phyloP scores from a whole-genome alignment of 345 rosid species.

The Murraya koenigii region DNA sequence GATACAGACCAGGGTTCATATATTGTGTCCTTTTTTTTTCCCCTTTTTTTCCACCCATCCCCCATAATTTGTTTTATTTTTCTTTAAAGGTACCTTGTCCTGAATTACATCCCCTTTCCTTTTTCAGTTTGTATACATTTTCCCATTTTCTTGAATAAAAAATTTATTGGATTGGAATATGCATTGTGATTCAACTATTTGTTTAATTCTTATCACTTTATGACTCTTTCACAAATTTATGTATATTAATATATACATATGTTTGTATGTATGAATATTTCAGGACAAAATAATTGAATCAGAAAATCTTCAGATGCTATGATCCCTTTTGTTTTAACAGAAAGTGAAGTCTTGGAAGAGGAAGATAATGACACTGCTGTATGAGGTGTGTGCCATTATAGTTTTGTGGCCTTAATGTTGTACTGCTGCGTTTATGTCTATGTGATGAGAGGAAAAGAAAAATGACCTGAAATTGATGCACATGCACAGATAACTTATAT shows the following conservation, averaged over 20 bases:
- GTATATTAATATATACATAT: neutral
- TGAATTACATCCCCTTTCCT: neutral
- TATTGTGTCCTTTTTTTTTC: neutral
- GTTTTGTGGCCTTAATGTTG: neutral
- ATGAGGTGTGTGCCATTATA: constrained; percentile 3
- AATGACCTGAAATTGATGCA: neutral
- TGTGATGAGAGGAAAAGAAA: neutral
- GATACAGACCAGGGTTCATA: neutral
- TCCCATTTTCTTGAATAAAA: neutral
- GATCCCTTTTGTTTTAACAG: constrained; percentile 1
- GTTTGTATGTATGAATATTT: neutral
- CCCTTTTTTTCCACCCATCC: too few species aligned
- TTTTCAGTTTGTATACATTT: neutral
- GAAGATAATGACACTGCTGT: constrained; percentile 1
- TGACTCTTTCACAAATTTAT: neutral
- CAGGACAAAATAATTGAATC: neutral
- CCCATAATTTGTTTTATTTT: neutral
- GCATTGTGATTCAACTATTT: neutral
- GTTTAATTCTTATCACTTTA: neutral
- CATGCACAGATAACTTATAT: neutral
- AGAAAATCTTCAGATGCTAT: neutral
- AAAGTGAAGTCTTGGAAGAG: constrained; percentile 18
- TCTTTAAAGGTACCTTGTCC: neutral
- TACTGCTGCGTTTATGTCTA: neutral
- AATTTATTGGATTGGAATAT: neutral